phyloP scores from a whole-genome alignment of 208 protist genomes.

The Trypanosoma lewisi region DNA sequence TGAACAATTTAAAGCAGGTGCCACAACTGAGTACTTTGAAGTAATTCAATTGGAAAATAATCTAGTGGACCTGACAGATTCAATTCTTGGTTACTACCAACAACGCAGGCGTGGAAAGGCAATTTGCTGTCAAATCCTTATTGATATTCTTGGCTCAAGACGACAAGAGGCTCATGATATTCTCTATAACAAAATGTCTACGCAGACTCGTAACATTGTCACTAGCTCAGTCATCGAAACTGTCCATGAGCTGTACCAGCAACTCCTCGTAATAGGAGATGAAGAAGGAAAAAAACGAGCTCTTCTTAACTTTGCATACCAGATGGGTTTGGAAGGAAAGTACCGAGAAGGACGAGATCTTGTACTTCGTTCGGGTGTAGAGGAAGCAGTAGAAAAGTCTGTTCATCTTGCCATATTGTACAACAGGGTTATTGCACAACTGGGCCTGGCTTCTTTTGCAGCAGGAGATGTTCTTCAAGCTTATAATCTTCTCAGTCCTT shows the following conservation, averaged over 20 bases:
- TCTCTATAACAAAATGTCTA: conserved; percentile 41
- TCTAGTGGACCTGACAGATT: conserved; percentile 59
- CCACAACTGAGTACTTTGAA: conserved; percentile 47
- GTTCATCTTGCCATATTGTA: conserved; percentile 58
- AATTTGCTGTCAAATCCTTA: conserved; percentile 56
- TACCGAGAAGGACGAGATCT: conserved; percentile 77
- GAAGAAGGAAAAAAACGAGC: conserved; percentile 33
- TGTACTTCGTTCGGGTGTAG: conserved; percentile 59
- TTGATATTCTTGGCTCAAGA: conserved; percentile 65
- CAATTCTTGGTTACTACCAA: conserved; percentile 62
- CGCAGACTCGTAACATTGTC: conserved; percentile 34
- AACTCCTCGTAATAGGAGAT: conserved; percentile 35
- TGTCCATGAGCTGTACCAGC: conserved; percentile 47
- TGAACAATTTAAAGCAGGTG: conserved; percentile 45
- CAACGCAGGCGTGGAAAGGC: conserved; percentile 29
- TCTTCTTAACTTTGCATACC: conserved; percentile 70
- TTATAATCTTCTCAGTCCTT: conserved; percentile 55
- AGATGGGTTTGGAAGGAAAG: conserved; percentile 66
- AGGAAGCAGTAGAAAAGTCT: conserved; percentile 33
- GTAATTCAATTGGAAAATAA: conserved; percentile 66
- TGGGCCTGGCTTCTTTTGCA: conserved; percentile 79
- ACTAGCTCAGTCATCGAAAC: conserved; percentile 56
- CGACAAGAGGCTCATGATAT: conserved; percentile 68
- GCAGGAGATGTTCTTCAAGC: conserved; percentile 56
- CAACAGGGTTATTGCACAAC: conserved; percentile 79